Percentiles rank a stretch among this genome's conserved stretches.
These are phyloP conservation scores for Epichloe sp. DNA, from an alignment of 2,329 filamentous ascomycete species.

Conservation along the genomic window DNA sequence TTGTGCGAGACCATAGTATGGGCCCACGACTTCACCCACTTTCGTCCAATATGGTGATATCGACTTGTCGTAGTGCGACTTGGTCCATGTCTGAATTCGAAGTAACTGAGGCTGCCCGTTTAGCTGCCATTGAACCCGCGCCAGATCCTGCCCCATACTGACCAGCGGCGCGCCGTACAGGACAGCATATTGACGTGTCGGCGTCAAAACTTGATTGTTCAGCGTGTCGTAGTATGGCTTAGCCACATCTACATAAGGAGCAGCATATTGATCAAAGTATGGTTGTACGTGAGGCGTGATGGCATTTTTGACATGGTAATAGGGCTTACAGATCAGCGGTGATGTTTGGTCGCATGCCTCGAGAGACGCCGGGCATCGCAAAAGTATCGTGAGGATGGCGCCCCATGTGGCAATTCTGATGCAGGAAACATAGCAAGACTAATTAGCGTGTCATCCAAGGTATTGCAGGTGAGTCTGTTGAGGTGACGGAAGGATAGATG, in stretches of 20 bases:
- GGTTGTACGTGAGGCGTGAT: slow-evolving; percentile 66
- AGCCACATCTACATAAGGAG: slow-evolving; percentile 64
- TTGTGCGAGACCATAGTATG: slow-evolving; percentile 58
- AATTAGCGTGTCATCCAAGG: no score
- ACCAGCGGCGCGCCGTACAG: slow-evolving; percentile 66
- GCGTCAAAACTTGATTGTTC: slow-evolving; percentile 53
- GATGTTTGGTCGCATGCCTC: slow-evolving; percentile 55
- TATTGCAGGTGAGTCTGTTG: no score
- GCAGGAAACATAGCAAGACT: background rate
- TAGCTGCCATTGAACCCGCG: slow-evolving; percentile 63
- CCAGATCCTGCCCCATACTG: slow-evolving; percentile 52
- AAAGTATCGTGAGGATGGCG: slow-evolving; percentile 62
- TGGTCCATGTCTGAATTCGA: slow-evolving; percentile 47
- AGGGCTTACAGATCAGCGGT: slow-evolving; percentile 71
- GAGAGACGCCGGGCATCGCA: slow-evolving; percentile 65
- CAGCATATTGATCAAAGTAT: slow-evolving; percentile 75
- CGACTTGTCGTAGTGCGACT: slow-evolving; percentile 53
- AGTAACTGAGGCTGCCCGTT: slow-evolving; percentile 62
- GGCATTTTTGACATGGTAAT: slow-evolving; percentile 51
- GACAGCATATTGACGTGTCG: slow-evolving; percentile 51
- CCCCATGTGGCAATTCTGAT: slow-evolving; percentile 74
- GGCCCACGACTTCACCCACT: slow-evolving; percentile 42
- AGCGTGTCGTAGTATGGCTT: slow-evolving; percentile 60
- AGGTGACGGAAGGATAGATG: no score
- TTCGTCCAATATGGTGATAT: slow-evolving; percentile 64